phyloP scores from a whole-genome alignment of 345 rosid species.

The Cardamine occulta region DNA sequence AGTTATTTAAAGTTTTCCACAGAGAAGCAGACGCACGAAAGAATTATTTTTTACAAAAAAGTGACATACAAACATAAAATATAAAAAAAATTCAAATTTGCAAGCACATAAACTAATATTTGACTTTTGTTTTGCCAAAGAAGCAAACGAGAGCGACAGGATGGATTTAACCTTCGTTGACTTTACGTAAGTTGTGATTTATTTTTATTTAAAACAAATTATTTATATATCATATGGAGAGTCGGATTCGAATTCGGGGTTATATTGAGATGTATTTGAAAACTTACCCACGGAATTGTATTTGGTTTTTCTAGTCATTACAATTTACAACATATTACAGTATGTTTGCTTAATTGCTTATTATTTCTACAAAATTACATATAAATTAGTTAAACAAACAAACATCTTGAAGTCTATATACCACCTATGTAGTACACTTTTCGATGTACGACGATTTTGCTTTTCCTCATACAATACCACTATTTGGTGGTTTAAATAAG shows the following conservation, averaged over 20 bases:
- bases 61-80: conserved; percentile 6
- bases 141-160: conserved; percentile 39
- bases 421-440: neutral
- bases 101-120: conserved; percentile 31
- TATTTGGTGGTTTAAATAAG: conserved; percentile 28
- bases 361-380: neutral
- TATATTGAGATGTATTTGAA: neutral
- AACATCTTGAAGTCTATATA: neutral
- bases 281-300: neutral
- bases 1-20: neutral
- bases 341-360: conserved; percentile 1
- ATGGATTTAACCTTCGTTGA: conserved; percentile 40
- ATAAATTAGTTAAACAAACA: neutral
- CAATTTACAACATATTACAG: neutral
- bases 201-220: neutral
- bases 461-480: neutral
- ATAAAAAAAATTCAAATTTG: neutral
- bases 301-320: neutral
- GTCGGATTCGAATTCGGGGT: neutral
- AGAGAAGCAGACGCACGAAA: conserved; percentile 20
- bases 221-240: conserved; percentile 15
- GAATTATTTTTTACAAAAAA: neutral
- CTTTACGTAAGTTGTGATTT: conserved; percentile 23
- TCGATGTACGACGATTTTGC: conserved; percentile 1
- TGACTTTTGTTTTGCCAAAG: conserved; percentile 43